Base-by-base conservation (phyloP, 2,329 filamentous ascomycete species). In the Didymella segeticola region DNA sequence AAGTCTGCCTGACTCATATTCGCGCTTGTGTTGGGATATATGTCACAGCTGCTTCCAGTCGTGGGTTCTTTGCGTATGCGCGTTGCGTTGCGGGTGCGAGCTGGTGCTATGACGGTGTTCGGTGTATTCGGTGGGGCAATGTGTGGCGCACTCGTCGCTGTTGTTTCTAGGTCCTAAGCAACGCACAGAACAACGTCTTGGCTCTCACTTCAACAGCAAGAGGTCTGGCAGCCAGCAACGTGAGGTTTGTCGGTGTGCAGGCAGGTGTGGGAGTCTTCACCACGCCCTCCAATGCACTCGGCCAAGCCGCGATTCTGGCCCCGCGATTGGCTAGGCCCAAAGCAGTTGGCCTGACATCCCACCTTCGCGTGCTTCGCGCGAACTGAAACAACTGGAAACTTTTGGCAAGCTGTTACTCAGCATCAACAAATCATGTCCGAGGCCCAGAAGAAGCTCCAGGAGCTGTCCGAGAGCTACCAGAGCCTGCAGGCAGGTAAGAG, bases 1-100 rank as follows among this genome's bases (percentile, higher is more conserved):
- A 98, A 99, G 80, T 99, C 95, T 76, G 91, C 96, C 75, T 93
- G 92, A 66, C 92, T 96, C 93, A 97, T 97, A 68, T 36, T 53
- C 81, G 78, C 70, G 55, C 46, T 64, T 61, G 27, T 27, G 19
- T 36, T 36, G 54, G 41, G 50, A 51, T 53, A 43, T 45, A 23
- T 33, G 39, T 56, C 41, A 15, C 43, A 48, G 55, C 30, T 19
- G 14, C 41, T 30, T 17, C 22, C 17, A 22, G 25, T 34, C 12
- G 27, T 2, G 23, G 27, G 5, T 39, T 26, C 25, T 49, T 27
- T 57, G 37, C 17, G 53, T 43, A 36, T 53, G 56, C 48, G 54
- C 43, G 50, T 50, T 50, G 58, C 42, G 51, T 58, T 19, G 46
- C 19, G 43, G 34, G 47, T 20, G 52, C 29, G 31, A 49, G 34